Evolutionary conservation across 306 rosid species (phyloP).

Genomic region (Corylus heterophylla): DNA sequence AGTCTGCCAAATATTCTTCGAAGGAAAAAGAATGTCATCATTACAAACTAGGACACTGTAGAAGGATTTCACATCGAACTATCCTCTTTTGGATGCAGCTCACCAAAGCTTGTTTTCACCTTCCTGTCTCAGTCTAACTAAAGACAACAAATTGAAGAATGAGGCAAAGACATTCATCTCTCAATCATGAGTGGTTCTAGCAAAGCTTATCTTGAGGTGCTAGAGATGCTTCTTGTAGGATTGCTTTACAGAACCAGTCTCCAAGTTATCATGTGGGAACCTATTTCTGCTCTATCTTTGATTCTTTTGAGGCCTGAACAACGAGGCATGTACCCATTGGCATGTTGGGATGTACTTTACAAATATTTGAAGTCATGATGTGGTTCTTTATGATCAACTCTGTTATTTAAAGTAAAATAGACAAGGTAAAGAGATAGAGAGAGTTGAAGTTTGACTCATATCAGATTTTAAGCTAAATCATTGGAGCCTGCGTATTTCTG

Average conservation of each 20-base stretch:
- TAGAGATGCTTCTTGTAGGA: neutral
- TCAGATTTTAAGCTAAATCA: neutral
- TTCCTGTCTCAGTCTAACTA: too few species aligned
- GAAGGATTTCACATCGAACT: too few species aligned
- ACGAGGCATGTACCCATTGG: neutral
- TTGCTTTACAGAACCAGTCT: neutral
- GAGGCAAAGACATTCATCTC: too few species aligned
- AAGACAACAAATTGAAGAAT: too few species aligned
- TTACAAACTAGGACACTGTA: too few species aligned
- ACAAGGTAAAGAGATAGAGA: neutral
- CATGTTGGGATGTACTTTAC: neutral
- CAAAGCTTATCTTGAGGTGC: neutral
- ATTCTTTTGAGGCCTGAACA: constrained; percentile 2
- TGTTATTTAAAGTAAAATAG: neutral
- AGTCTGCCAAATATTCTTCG: too few species aligned
- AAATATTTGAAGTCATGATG: neutral
- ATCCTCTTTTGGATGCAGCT: too few species aligned
- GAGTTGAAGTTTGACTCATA: neutral
- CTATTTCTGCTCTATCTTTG: neutral
- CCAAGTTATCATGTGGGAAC: neutral
- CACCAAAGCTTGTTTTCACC: too few species aligned
- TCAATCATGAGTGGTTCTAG: too few species aligned
- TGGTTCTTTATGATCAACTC: neutral
- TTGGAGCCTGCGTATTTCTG: neutral
- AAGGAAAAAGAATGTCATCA: too few species aligned